Base-by-base conservation (phyloP, 805 yeast genomes). In the Myxozyma nipponensis region DNA sequence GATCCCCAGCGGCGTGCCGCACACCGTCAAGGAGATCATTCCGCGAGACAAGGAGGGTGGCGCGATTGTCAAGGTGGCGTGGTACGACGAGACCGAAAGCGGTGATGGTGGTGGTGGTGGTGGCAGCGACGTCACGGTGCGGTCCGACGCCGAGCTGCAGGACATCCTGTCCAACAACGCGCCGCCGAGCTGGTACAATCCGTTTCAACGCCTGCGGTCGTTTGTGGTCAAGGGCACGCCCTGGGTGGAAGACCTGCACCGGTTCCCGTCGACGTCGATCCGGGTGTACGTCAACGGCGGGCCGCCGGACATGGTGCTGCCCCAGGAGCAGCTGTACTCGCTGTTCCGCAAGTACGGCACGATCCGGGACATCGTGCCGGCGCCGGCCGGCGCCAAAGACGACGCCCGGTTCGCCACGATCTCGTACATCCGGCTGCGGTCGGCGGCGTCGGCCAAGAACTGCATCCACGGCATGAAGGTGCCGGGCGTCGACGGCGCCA, bases 181-280 rank as follows among this genome's bases (percentile, higher is more conserved):
- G 1, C 46, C 50, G 21, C 52, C 63, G 1, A 60, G 66, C 2
- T 71, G 72, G 10, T 41, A 71, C 9, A 71, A 76, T 21, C 72
- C 72, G 47, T 60, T 79, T n/a, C 66, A 77, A 1, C 71, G 21
- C 68, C 49, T 84, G 83, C 1, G 70, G 72, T 52, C 83, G 77
- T 46, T 83, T 75, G 82, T 85, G 0, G 97, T 93, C 0, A 83
- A 84, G 60, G 99, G 99, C 54, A 73, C 77, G 1, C 98, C 99
- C 0, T 91, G 97, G 96, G 84, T 93, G 53, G 98, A 91, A 69
- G 98, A 93, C 65, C 72, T 93, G 65, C 77, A 86, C 60, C 71
- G 96, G 54, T 78, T 76, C 57, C 95, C 95, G 6, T 80, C 84
- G 47, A 69, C 75, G 6, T 72, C 73, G 13, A 68, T 93, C 22